These are phyloP conservation scores for Eucalyptus regnans DNA, from an alignment of 345 rosid genomes.

Conservation along the genomic window DNA sequence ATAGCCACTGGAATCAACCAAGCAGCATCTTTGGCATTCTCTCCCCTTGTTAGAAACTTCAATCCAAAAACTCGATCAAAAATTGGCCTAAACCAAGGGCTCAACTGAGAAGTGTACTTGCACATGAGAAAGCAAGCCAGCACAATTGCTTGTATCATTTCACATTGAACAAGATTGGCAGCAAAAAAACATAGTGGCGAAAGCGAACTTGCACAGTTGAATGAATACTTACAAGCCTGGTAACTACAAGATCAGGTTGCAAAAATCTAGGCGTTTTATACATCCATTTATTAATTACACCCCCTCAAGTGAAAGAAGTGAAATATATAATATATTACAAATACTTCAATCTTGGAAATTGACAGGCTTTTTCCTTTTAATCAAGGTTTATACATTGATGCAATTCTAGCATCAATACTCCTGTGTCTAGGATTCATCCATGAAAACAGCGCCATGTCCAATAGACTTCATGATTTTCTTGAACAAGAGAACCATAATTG, in stretches of 20 bases:
- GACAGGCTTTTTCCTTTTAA: neutral
- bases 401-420: neutral
- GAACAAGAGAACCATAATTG: constrained; percentile 74
- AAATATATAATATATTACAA: neutral
- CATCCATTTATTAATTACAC: neutral
- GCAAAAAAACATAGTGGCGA: neutral
- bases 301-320: neutral
- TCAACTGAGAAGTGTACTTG: neutral
- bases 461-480: constrained; percentile 79
- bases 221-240: neutral
- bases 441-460: constrained; percentile 66
- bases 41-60: neutral
- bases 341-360: neutral
- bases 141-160: neutral
- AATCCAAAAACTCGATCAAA: neutral
- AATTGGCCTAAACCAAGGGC: neutral
- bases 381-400: neutral
- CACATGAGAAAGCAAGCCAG: neutral
- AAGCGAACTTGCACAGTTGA: neutral
- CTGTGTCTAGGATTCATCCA: constrained; percentile 54
- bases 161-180: neutral
- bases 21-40: neutral
- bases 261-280: neutral
- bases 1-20: neutral
- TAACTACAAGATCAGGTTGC: neutral